Evolutionary conservation across 129 eudicot genomes (phyloP), one percentile per base, ranked within the genome.

Genomic region (Logfia minima): DNA sequence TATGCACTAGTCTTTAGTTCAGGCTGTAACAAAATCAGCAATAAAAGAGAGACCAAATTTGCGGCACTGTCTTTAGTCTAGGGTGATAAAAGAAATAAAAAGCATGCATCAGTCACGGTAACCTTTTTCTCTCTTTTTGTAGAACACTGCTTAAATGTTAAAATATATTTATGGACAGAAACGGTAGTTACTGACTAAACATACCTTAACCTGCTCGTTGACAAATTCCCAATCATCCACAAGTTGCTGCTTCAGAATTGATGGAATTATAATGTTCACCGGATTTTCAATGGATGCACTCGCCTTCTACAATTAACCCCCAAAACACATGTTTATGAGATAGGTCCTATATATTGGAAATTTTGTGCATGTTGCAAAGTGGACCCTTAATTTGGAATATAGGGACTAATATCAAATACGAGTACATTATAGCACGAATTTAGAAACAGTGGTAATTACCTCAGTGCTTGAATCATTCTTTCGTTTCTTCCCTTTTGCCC

Each of bases 221-320:
- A 94, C 75, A 74, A 81, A 86, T 75, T 85, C 89, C 96, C 97
- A 91, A 79, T 94, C 99, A 61, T 91, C 92, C 52, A 91, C 99
- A 63, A 94, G 85, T 83, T 83, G 96, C 87, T 89, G 86, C 91
- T 85, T 94, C 70, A 94, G 72, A 81, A 76, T 82, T 51, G 85
- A 80, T 29, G 99, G 96, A 75, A 94, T 88, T 72, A 88, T 88
- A 66, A 94, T 86, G 88, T 85, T 90, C 75, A 89, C 66, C 18
- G 77, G 87, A 51, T 89, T 94, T 59, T 83, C 92, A 39, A 65
- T 74, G 56, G 89, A 69, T 35, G 62, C 75, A 77, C 66, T 88
- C 83, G 84, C 90, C 87, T 87, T 89, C 97, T 94, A 68, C 29
- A 76, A 65, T 11, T 23, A 65, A 76, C 37, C 61, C 69, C 52